phyloP scores from a whole-genome alignment of 2,329 filamentous ascomycete genomes.

The Neonectria magnoliae region DNA sequence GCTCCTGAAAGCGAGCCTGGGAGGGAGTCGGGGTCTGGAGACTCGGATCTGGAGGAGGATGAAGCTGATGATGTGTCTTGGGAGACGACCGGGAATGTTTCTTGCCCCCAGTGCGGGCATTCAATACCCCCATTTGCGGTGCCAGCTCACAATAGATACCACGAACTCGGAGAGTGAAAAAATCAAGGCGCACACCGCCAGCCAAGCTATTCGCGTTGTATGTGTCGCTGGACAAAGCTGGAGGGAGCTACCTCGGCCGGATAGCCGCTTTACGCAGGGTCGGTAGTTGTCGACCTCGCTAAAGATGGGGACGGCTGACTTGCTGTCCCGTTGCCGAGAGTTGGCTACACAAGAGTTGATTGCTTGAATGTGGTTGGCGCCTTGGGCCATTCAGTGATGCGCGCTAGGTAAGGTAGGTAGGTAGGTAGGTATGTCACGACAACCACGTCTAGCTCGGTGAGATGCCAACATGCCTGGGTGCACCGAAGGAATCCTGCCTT shows the following conservation, averaged over 20 bases:
- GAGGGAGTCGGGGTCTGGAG: conserved; percentile 38
- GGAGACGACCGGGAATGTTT: conserved; percentile 44
- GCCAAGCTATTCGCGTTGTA: background rate
- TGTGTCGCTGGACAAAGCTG: background rate
- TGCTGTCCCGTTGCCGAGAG: conserved; percentile 2
- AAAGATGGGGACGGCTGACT: conserved; percentile 7
- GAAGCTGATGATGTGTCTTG: conserved; percentile 40
- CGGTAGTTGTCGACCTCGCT: conserved; percentile 18
- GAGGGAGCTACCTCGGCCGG: background rate
- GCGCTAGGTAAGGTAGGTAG: conserved; percentile 1
- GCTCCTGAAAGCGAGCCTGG: conserved; percentile 47
- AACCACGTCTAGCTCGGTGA: conserved; percentile 7
- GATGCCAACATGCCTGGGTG: conserved; percentile 7
- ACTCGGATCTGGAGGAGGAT: conserved; percentile 30
- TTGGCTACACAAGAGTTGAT: conserved; percentile 21
- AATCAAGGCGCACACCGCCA: background rate
- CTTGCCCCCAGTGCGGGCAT: conserved; percentile 62
- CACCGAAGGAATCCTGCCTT: conserved; percentile 4
- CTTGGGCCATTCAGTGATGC: background rate
- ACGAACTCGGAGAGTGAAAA: conserved; percentile 45
- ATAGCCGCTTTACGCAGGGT: conserved; percentile 3
- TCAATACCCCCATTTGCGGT: conserved; percentile 67
- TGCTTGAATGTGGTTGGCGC: conserved; percentile 6
- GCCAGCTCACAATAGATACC: conserved; percentile 60
- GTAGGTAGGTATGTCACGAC: conserved; percentile 4